Conservation (phyloP, 164 flowering plant genomes). For the Stephania cephalantha region DNA sequence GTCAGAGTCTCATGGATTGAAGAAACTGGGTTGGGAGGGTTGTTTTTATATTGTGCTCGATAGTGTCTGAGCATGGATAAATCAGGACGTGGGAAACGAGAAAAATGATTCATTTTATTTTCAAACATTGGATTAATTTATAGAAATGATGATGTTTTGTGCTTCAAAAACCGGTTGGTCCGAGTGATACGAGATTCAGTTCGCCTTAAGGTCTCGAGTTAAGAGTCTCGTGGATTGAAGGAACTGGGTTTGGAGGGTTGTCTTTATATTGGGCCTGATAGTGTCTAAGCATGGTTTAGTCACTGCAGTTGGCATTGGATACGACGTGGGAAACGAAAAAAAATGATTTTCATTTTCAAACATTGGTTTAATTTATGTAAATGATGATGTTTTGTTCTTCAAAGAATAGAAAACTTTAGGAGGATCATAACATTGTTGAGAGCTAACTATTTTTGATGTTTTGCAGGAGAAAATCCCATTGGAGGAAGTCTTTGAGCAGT, state of each 20-base stretch:
- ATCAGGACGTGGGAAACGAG: neutral
- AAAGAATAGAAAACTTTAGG: neutral
- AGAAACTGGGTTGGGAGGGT: too few species aligned
- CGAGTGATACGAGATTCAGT: too few species aligned
- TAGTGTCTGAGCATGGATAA: too few species aligned
- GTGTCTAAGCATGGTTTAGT: too few species aligned
- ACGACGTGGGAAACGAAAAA: neutral
- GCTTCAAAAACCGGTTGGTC: too few species aligned
- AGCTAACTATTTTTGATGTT: neutral
- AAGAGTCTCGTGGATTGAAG: too few species aligned
- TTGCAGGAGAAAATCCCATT: conserved; percentile 55
- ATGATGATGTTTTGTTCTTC: neutral
- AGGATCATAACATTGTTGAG: neutral
- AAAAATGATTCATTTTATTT: neutral
- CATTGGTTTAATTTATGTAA: neutral
- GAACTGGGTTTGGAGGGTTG: too few species aligned
- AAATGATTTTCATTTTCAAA: neutral
- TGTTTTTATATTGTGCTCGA: too few species aligned
- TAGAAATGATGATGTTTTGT: neutral
- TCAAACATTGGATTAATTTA: neutral
- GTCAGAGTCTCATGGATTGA: too few species aligned
- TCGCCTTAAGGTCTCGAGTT: too few species aligned
- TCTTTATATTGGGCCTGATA: too few species aligned
- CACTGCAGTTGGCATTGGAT: too few species aligned
- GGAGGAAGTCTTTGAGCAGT: conserved; percentile 67